phyloP scores from a whole-genome alignment of 768 basidiomycete genomes.

The Termitomyces sp. region DNA sequence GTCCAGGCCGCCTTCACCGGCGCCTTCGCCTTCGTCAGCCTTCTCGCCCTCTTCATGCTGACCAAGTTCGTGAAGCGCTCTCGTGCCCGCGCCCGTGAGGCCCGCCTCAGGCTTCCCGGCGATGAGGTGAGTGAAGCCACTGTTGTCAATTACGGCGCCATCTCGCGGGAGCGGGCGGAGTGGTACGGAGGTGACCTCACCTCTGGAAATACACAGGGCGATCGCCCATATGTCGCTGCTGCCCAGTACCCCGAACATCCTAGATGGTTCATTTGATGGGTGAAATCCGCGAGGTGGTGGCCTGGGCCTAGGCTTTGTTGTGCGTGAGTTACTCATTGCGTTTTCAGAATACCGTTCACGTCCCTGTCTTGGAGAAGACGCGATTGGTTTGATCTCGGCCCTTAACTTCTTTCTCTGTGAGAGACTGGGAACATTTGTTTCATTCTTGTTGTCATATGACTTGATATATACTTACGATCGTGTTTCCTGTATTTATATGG shows the following conservation, averaged over 20 bases:
- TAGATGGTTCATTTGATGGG: constrained; percentile 23
- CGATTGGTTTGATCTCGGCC: constrained; percentile 3
- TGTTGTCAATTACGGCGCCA: constrained; percentile 32
- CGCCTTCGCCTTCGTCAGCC: constrained; percentile 32
- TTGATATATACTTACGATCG: background rate
- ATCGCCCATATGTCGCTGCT: constrained; percentile 1
- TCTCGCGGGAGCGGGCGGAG: constrained; percentile 16
- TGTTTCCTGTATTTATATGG: background rate
- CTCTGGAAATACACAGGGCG: background rate
- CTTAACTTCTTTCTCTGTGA: background rate
- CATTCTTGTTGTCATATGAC: background rate
- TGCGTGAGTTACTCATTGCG: background rate
- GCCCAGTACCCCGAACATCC: constrained; percentile 27
- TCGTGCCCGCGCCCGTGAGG: constrained; percentile 31
- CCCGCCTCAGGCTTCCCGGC: constrained; percentile 37
- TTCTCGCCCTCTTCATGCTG: constrained; percentile 33
- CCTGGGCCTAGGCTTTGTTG: constrained; percentile 2
- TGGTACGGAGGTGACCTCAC: background rate
- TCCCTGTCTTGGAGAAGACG: constrained; percentile 14
- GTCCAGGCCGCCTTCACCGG: constrained; percentile 29
- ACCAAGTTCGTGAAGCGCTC: constrained; percentile 34
- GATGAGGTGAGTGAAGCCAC: constrained; percentile 42
- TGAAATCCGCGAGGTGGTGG: constrained; percentile 4
- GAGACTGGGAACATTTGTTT: background rate
- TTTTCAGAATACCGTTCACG: constrained; percentile 6